Base-by-base conservation (phyloP, 257 asterid species). In the Gentiana dahurica region DNA sequence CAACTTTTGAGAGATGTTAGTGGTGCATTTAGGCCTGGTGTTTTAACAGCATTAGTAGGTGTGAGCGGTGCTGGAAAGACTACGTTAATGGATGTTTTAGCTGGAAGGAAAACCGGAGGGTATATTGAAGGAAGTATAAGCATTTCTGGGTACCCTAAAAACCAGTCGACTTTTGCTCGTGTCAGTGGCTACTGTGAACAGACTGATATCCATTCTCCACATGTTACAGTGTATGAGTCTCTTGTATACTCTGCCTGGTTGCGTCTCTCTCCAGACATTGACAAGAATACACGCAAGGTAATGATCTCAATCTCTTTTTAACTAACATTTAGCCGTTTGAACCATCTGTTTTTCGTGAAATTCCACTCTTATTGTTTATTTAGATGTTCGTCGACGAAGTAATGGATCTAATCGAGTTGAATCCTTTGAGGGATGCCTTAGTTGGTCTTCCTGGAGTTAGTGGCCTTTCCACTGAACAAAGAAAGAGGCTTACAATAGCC, bases 21-120 rank as follows among this genome's bases (percentile, higher is more conserved):
- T 58, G 95, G 95, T 49, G 80, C 94, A 51, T 86, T 86, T 66
- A 73, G 90, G 79, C 95, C 94, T 1, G 94, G 95, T 7, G 90
- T 86, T 65, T 82, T 86, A 24, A 81, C 95, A 2, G 95, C 95
- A 51, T 69, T 86, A 58, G 81, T 86, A 94, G 95, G 95, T 9
- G 94, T 86, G 12, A 86, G 90, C 65, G 95, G 95, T 53, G 95
- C 95, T 4, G 95, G 95, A 15, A 86, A 86, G 66, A 86, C 95
- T 64, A 86, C 94, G 0, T 57, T 86, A 41, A 83, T 86, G 93
- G 95, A 86, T 32, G 94, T 86, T 45, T 63, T 86, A 45, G 89
- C 94, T 11, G 95, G 95, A 39, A 57, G 95, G 49, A 86, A 86
- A 74, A 86, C 95, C 0, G 93, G 95, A 4, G 94, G 95, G 39